These are phyloP conservation scores for Urtica urens DNA, from an alignment of 306 rosid genomes.

Conservation along the genomic window DNA sequence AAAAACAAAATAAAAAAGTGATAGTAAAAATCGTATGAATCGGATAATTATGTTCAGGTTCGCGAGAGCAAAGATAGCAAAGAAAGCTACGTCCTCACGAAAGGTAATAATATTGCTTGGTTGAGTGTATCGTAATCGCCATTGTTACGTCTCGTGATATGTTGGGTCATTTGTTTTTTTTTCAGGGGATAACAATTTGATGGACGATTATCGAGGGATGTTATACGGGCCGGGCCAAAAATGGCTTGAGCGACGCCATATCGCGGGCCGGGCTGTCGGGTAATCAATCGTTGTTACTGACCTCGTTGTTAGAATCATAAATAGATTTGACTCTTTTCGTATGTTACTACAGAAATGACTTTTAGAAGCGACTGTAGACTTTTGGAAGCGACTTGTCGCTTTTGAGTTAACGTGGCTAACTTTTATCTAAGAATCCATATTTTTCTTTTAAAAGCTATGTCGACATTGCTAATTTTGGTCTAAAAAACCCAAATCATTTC, in stretches of 20 bases:
- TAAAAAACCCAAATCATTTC: too few species aligned
- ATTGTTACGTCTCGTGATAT: too few species aligned
- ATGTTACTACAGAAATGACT: too few species aligned
- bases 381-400: too few species aligned
- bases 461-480: too few species aligned
- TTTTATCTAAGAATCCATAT: too few species aligned
- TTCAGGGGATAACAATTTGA: conserved; percentile 46
- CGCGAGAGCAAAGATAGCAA: conserved; percentile 39
- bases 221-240: conserved; percentile 50
- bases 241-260: conserved; percentile 55
- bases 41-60: conserved; percentile 31
- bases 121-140: too few species aligned
- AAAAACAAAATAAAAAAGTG: background rate
- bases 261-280: conserved; percentile 75
- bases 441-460: too few species aligned
- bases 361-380: too few species aligned
- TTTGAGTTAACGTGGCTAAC: too few species aligned
- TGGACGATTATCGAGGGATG: conserved; percentile 32
- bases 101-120: conserved; percentile 40
- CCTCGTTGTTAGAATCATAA: too few species aligned
- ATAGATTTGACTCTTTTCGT: background rate
- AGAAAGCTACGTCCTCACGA: conserved; percentile 53
- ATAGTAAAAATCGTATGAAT: background rate
- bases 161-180: conserved; percentile 6
- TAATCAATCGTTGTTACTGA: too few species aligned